Evolutionary conservation across 208 protist species (phyloP).

Genomic region (Crithidia thermophila): DNA sequence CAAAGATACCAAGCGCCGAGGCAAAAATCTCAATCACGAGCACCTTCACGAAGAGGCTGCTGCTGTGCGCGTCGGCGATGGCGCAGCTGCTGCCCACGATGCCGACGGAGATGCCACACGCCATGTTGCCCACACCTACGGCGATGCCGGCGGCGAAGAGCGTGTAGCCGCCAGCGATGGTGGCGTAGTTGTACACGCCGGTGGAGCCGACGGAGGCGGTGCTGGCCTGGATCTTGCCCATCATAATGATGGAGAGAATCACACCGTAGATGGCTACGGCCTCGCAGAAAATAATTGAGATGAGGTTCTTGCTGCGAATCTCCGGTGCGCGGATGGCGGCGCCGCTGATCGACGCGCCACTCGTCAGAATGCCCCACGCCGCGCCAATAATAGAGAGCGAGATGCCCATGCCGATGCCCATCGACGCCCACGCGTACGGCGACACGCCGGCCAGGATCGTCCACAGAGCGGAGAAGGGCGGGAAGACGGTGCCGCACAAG

Average conservation of each 20-base stretch:
- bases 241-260: slow-evolving; percentile 99
- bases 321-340: slow-evolving; percentile 86
- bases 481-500: slow-evolving; percentile 81
- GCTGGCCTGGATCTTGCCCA: slow-evolving; percentile 87
- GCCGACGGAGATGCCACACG: slow-evolving; percentile 95
- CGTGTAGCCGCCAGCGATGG: slow-evolving; percentile 83
- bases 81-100: slow-evolving; percentile 96
- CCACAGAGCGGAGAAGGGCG: slow-evolving; percentile 83
- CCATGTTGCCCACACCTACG: slow-evolving; percentile 96
- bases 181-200: slow-evolving; percentile 55
- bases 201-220: slow-evolving; percentile 39
- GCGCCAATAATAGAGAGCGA: slow-evolving; percentile 87
- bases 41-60: slow-evolving; percentile 97
- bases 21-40: slow-evolving; percentile 99
- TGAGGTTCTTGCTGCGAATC: slow-evolving; percentile 94
- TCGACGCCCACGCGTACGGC: slow-evolving; percentile 78
- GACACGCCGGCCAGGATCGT: slow-evolving; percentile 63
- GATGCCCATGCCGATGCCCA: slow-evolving; percentile 84
- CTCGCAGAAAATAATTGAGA: slow-evolving; percentile 99
- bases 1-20: slow-evolving; percentile 97
- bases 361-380: slow-evolving; percentile 90
- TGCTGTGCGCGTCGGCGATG: slow-evolving; percentile 96
- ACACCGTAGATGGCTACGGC: slow-evolving; percentile 99
- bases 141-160: slow-evolving; percentile 95
- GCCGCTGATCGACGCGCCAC: slow-evolving; percentile 85